phyloP scores from a whole-genome alignment of 257 asterid genomes.

The Nicotiana tomentosiformis region DNA sequence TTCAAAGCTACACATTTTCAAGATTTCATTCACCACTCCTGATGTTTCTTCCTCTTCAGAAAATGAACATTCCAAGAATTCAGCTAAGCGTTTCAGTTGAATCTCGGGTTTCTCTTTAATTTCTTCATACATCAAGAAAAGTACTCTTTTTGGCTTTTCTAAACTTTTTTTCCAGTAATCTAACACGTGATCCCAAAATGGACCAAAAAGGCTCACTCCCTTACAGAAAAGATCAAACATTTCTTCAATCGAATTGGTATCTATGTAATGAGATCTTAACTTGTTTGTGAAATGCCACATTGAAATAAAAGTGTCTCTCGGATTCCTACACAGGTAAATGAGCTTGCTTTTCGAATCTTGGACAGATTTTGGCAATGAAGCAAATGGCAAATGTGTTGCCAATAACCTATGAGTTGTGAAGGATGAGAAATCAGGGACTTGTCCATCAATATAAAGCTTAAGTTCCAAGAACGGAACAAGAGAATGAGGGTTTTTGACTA shows the following conservation, averaged over 20 bases:
- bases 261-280: neutral
- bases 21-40: constrained; percentile 2
- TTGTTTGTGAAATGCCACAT: constrained; percentile 17
- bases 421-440: neutral
- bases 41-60: constrained; percentile 1
- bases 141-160: neutral
- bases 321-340: constrained; percentile 14
- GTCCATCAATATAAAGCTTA: neutral
- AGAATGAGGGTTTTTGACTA: constrained; percentile 10
- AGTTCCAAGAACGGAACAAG: constrained; percentile 15
- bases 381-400: constrained; percentile 12
- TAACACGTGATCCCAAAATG: constrained; percentile 12
- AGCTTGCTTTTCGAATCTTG: neutral
- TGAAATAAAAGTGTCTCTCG: constrained; percentile 11
- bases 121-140: constrained; percentile 14
- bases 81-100: neutral
- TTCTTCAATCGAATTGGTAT: neutral
- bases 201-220: constrained; percentile 3
- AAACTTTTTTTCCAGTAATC: constrained; percentile 9
- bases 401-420: neutral
- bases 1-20: constrained; percentile 7
- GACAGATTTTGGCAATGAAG: constrained; percentile 3
- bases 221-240: constrained; percentile 9
- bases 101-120: neutral
- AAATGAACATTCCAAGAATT: constrained; percentile 11